Evolutionary conservation across 208 protist genomes (phyloP).

Genomic region (Trypanosoma grayi): DNA sequence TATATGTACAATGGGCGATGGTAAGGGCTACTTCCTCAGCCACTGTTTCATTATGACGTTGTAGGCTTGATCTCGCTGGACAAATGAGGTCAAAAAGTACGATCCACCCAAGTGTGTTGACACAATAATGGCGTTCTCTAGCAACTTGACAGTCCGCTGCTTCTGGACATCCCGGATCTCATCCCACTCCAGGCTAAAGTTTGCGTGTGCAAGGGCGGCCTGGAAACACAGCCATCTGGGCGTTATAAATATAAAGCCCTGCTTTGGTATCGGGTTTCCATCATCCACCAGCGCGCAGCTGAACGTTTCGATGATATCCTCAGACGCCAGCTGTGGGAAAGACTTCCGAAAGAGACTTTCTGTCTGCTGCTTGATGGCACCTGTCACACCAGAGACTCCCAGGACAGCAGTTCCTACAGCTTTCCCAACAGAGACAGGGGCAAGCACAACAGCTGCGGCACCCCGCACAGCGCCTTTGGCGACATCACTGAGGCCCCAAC

Average conservation of each 20-base stretch:
- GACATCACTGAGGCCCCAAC: conserved; percentile 41
- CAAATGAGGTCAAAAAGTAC: conserved; percentile 62
- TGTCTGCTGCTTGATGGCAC: conserved; percentile 56
- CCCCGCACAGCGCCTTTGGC: conserved; percentile 60
- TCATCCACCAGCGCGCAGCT: conserved; percentile 47
- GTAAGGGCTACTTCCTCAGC: conserved; percentile 42
- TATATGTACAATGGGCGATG: not conserved
- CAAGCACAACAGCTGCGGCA: conserved; percentile 62
- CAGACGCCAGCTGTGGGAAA: conserved; percentile 50
- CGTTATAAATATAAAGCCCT: conserved; percentile 67
- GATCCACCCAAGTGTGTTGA: conserved; percentile 59
- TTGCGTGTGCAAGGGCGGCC: conserved; percentile 28
- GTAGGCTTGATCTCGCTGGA: conserved; percentile 72
- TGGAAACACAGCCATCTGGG: conserved; percentile 71
- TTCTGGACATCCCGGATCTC: conserved; percentile 83
- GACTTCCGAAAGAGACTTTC: conserved; percentile 57
- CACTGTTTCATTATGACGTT: conserved; percentile 72
- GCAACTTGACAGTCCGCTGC: conserved; percentile 54
- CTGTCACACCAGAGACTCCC: conserved; percentile 61
- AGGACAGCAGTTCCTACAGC: conserved; percentile 63
- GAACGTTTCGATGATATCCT: conserved; percentile 66
- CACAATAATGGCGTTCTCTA: conserved; percentile 69
- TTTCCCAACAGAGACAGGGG: conserved; percentile 62
- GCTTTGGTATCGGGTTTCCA: conserved; percentile 30
- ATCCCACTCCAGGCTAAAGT: conserved; percentile 75